Evolutionary conservation across 805 yeast genomes (phyloP), one percentile per base, ranked within the genome.

Genomic region (Schizosaccharomyces cryophilus): DNA sequence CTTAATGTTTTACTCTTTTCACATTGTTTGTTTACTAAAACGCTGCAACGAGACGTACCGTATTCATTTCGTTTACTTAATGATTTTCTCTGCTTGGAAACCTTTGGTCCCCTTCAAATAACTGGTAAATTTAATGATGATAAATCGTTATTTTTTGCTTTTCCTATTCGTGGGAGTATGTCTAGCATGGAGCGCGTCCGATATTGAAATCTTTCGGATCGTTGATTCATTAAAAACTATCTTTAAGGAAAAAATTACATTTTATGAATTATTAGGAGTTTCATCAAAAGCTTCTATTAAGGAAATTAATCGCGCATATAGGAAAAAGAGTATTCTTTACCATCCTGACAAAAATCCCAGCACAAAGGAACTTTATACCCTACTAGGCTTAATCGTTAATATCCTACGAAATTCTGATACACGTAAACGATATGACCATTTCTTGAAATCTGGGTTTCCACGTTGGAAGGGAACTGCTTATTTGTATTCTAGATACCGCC

Each of bases 301-400:
- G 29, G 42, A 35, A 35, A 56, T 56, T 6, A 56, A 35, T 40
- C 9, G 30, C 4, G 60, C 60, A 17, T 84, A 85, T 72, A 81
- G 86, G 68, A 83, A 80, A 66, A 68, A 83, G 40, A 82, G 95
- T 2, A 75, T 84, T 61, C 75, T 75, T 64, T 75, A 84, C 65
- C 98, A 90, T 69, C 98, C 98, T 0, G 98, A 90, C 71, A 88
- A 90, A 70, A 69, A 71, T 64, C 79, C 79, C 64, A 68, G 71
- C 26, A 85, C 84, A 4, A 82, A 78, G 64, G 85, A 81, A 65
- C 75, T 87, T 48, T 93, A 83, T 68, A 87, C 90, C 66, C 74
- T 90, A 35, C 77, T 93, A 45, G 85, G 93, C 42, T 70, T 82
- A 31, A 85, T 87, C 26, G 83, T 88, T 42, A 80, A 84, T 67